Percentiles rank a stretch among this genome's conserved stretches.
phyloP scores from a whole-genome alignment of 2,329 filamentous ascomycete species.

The Sclerotiophoma versabilis region DNA sequence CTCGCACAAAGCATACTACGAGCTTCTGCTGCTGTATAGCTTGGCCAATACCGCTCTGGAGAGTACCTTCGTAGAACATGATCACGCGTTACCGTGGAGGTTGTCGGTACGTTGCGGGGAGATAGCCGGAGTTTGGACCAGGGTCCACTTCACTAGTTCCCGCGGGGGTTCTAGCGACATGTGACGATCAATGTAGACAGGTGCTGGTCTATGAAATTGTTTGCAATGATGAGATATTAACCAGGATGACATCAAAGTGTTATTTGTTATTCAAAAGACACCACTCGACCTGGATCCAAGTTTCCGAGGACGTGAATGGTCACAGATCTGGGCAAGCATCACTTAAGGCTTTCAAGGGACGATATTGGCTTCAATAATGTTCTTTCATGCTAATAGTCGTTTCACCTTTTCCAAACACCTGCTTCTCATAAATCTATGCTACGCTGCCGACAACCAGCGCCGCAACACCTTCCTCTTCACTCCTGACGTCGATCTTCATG shows the following conservation, averaged over 20 bases:
- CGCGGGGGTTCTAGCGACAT: constrained; percentile 3
- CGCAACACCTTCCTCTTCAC: constrained; percentile 92
- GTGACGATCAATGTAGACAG: constrained; percentile 6
- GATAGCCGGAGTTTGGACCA: constrained; percentile 10
- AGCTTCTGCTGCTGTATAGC: constrained; percentile 78
- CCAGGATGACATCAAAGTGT: no score
- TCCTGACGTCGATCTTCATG: constrained; percentile 90
- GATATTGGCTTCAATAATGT: constrained; percentile 1
- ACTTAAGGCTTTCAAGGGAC: no score
- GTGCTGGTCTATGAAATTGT: no score
- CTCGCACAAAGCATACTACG: constrained; percentile 84
- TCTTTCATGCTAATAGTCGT: constrained; percentile 10
- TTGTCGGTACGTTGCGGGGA: constrained; percentile 16
- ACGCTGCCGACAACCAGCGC: constrained; percentile 83
- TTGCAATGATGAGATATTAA: no score
- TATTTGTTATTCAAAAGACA: no score
- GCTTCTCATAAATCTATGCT: constrained; percentile 59
- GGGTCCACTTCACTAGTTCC: constrained; percentile 8
- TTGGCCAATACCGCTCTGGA: constrained; percentile 80
- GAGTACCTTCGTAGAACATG: constrained; percentile 83
- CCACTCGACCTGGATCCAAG: not conserved
- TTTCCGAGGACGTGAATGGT: no score
- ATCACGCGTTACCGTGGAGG: not conserved
- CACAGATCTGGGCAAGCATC: no score
- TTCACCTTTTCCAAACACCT: constrained; percentile 5